A percentile compares a stretch with the other conserved stretches of the same genome.
phyloP scores from a whole-genome alignment of 352 stramenopile genomes.

The Globisporangium spiculum region DNA sequence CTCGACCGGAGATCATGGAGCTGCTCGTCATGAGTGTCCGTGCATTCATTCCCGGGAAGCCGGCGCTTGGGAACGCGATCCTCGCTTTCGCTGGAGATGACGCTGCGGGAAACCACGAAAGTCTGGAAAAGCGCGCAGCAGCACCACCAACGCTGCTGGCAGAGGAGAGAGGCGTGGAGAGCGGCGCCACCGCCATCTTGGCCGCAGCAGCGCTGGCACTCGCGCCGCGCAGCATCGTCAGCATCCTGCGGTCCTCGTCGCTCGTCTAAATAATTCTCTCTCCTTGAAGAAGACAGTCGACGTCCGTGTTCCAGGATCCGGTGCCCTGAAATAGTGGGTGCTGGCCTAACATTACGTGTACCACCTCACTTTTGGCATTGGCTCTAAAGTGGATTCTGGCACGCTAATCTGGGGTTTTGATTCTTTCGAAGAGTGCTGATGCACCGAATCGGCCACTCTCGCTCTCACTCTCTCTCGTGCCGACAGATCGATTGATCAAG shows the following conservation, averaged over 20 bases:
- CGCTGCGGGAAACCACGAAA: neutral
- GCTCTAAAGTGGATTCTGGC: neutral
- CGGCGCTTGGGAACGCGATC: neutral
- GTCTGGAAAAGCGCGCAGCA: neutral
- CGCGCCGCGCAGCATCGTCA: conserved; percentile 11
- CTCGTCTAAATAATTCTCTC: neutral
- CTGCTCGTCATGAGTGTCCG: conserved; percentile 6
- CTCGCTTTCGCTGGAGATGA: neutral
- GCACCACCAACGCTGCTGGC: neutral
- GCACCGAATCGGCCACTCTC: neutral
- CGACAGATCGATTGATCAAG: neutral
- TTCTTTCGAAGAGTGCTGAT: neutral
- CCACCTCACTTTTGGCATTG: neutral
- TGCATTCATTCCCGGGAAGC: neutral
- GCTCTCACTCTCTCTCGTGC: neutral
- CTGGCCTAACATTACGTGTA: neutral
- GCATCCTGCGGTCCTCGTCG: neutral
- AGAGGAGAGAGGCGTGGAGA: neutral
- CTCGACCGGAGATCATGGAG: neutral
- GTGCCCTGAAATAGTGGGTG: neutral
- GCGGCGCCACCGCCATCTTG: neutral
- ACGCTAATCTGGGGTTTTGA: neutral
- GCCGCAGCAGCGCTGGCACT: neutral
- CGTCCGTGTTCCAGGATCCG: neutral
- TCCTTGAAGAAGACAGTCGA: neutral